Base-by-base conservation (phyloP, 225 moss, liverwort and hornwort species). In the Marchantia polymorpha region DNA sequence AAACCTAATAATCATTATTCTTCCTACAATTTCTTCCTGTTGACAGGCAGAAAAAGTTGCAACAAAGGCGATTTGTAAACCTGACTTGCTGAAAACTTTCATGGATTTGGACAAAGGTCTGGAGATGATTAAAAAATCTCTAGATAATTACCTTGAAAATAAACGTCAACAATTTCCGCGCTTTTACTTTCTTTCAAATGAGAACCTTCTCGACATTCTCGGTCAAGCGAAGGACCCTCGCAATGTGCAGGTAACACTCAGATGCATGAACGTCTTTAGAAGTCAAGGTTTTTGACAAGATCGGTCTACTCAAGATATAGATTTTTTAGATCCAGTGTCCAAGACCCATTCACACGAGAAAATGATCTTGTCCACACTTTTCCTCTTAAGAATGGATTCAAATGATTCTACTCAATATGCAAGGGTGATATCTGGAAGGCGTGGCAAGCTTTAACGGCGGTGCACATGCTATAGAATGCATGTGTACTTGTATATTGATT, bases 151-250 rank as follows among this genome's bases (percentile, higher is more conserved):
- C 69, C 77, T 93, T 15, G 93, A 93, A 81, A 88, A 77, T 49
- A 93, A 93, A 70, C 90, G 93, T 12, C 93, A 93, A 73, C 91
- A 91, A 49, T 93, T 93, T 39, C 93, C 93, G 12, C 89, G 93
- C 0, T 93, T 93, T 64, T 93, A 93, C 79, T 93, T 93, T 63
- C 81, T 93, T 2, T 93, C 91, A 10, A 91, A 91, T 67, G 93
- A 93, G 22, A 93, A 93, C 65, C 93, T 93, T 64, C 83, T 93
- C 13, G 91, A 93, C 52, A 93, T 93, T 63, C 87, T 93, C 72
- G 91, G 93, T 13, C 93, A 90, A 79, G 91, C 93, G 14, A 93
- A 93, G 78, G 91, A 93, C 65, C 93, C 93, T 27, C 93, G 75
- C 64, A 91, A 91, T 76, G 91, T 93, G 29, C 93, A 93, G 88